Conservation (phyloP, 2,329 filamentous ascomycete genomes). For the Truncatella angustata region DNA sequence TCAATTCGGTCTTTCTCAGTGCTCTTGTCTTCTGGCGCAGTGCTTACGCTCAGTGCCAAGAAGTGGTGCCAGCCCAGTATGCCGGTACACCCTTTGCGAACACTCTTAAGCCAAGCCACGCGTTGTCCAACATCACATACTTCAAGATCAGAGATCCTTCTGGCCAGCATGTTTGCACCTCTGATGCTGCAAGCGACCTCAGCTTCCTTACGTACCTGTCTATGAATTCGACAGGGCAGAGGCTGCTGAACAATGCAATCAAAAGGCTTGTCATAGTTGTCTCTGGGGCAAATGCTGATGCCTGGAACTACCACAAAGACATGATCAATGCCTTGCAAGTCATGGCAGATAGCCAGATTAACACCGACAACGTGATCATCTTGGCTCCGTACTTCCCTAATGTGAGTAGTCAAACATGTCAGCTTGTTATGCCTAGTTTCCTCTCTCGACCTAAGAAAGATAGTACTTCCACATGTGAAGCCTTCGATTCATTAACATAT, state of each 20-base stretch:
- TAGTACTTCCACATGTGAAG: too few relatives aligned
- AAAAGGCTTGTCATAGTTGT: constrained; percentile 7
- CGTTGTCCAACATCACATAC: constrained; percentile 2
- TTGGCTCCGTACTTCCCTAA: constrained; percentile 9
- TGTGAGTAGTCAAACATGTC: too few relatives aligned
- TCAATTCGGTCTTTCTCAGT: not conserved
- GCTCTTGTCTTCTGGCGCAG: not conserved
- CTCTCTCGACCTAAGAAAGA: too few relatives aligned
- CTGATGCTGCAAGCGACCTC: constrained; percentile 1
- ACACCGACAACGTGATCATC: not conserved
- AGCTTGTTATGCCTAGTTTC: too few relatives aligned
- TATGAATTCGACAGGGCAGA: not conserved
- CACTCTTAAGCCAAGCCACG: not conserved
- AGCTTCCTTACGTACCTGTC: constrained; percentile 7
- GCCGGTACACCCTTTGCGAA: constrained; percentile 5
- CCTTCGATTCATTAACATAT: too few relatives aligned
- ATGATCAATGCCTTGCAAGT: constrained; percentile 9
- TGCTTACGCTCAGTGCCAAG: constrained; percentile 2
- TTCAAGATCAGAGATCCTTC: constrained; percentile 11
- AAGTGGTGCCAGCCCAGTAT: constrained; percentile 7
- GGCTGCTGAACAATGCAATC: not conserved
- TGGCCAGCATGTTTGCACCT: constrained; percentile 6
- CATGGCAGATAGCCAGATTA: constrained; percentile 3
- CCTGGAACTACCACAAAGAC: constrained; percentile 7
- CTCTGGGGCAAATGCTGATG: not conserved